These are phyloP conservation scores for Hortaea werneckii DNA, from an alignment of 2,329 filamentous ascomycete species.

Conservation along the genomic window DNA sequence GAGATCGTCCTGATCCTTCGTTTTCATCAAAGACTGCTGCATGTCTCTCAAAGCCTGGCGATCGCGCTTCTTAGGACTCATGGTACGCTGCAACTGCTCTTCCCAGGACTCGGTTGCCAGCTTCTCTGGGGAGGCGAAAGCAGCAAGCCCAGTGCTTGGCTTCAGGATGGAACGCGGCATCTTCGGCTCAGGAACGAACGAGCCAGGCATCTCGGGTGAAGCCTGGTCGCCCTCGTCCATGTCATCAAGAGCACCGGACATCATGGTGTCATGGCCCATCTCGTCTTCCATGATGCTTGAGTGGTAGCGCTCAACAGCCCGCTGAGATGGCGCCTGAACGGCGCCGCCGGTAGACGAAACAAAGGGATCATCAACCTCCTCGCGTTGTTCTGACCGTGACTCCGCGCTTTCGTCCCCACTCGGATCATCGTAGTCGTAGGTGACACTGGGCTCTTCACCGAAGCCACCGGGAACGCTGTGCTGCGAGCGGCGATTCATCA, in stretches of 20 bases:
- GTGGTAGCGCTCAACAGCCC: conserved; percentile 18
- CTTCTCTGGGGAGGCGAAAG: conserved; percentile 45
- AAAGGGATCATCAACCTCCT: conserved; percentile 15
- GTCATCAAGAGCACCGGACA: neutral
- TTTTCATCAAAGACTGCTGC: conserved; percentile 49
- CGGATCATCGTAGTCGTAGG: conserved; percentile 45
- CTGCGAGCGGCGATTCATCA: conserved; percentile 36
- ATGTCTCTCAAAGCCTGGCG: conserved; percentile 60
- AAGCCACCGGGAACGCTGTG: conserved; percentile 69
- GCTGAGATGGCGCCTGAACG: conserved; percentile 19
- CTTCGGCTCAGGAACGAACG: conserved; percentile 63
- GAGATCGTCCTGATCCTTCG: conserved; percentile 28
- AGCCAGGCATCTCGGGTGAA: conserved; percentile 66
- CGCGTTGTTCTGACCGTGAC: conserved; percentile 24
- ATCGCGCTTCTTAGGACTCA: conserved; percentile 88
- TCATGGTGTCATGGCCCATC: conserved; percentile 8
- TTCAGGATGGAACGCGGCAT: conserved; percentile 42
- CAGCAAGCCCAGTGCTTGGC: conserved; percentile 22
- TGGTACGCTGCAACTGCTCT: conserved; percentile 83
- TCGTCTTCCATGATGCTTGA: conserved; percentile 31
- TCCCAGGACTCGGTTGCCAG: conserved; percentile 72
- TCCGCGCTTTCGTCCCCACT: conserved; percentile 27
- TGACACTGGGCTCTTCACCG: conserved; percentile 38
- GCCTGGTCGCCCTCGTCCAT: conserved; percentile 59
- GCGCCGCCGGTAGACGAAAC: conserved; percentile 11